phyloP scores from a whole-genome alignment of 1,139 yeast species.

The Saccharomyces hybrid region DNA sequence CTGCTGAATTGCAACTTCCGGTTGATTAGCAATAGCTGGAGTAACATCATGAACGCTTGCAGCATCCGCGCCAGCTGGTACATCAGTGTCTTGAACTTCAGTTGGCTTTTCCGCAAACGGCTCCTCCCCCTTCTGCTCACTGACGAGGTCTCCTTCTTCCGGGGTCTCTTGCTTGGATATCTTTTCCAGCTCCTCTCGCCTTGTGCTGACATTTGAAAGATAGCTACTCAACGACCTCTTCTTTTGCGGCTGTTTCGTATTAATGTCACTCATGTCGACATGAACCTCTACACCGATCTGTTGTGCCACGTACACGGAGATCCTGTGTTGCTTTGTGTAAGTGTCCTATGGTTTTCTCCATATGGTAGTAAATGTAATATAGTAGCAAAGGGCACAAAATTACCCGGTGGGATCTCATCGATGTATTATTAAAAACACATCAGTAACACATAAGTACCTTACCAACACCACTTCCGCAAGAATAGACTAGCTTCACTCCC shows the following conservation, averaged over 20 bases:
- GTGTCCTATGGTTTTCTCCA: no score
- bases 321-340: neutral
- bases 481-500: no score
- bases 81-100: neutral
- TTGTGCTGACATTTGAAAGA: constrained; percentile 28
- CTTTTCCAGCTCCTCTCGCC: constrained; percentile 29
- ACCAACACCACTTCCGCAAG: no score
- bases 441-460: no score
- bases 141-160: neutral
- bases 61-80: neutral
- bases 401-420: no score
- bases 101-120: neutral
- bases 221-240: constrained; percentile 32
- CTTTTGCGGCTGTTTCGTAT: constrained; percentile 14
- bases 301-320: neutral
- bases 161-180: constrained; percentile 10
- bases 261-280: neutral
- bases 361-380: no score
- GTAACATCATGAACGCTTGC: neutral
- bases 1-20: no score
- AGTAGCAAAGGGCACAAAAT: no score
- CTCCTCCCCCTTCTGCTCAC: constrained; percentile 8
- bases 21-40: no score
- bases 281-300: neutral
- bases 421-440: no score